Base-by-base conservation (phyloP, 73 alveolate genomes). In the Paramecium pentaurelia region DNA sequence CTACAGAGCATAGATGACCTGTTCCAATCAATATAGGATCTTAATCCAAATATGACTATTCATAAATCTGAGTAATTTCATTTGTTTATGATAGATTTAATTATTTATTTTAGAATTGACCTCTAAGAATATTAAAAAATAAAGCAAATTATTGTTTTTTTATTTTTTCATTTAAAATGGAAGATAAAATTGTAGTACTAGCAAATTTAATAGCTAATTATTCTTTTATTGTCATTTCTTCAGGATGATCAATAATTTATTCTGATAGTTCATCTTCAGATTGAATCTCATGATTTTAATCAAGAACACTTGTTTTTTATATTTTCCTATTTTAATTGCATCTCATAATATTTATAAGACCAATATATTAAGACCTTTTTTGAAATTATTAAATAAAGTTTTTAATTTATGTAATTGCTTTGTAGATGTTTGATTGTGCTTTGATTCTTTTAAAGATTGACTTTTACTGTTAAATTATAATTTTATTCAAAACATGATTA, bases 151-250 rank as follows among this genome's bases (percentile, higher is more conserved):
- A 54, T n/a, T n/a, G 70, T 54, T 54, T 54, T 18, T 18, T 54
- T 54, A 54, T 54, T 54, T 54, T 54, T 54, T 54, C 70, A n/a
- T 54, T 54, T 54, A 54, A 54, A 6, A 54, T 54, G 3, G 70
- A 54, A 54, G 14, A 18, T 4, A 64, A 1, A 12, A 64, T 64
- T 32, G 84, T 64, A 28, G 47, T 64, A 8, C 84, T 32, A 9
- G 84, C 84, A 64, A 64, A 64, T 64, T 64, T 64, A 32, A 64
- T 64, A 7, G 84, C 84, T 64, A 64, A 64, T 64, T 64, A 28
- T 64, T 64, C 42, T 8, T 64, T 64, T 1, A 64, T 14, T 11
- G 84, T 3, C 25, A 32, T 12, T 64, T 64, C 84, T 28, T 28
- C 42, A 8, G 8, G 6, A 3, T 32, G 30, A 1, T 28, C 47